Base-by-base conservation (phyloP, 352 stramenopile genomes). In the Globisporangium megalacanthum region DNA sequence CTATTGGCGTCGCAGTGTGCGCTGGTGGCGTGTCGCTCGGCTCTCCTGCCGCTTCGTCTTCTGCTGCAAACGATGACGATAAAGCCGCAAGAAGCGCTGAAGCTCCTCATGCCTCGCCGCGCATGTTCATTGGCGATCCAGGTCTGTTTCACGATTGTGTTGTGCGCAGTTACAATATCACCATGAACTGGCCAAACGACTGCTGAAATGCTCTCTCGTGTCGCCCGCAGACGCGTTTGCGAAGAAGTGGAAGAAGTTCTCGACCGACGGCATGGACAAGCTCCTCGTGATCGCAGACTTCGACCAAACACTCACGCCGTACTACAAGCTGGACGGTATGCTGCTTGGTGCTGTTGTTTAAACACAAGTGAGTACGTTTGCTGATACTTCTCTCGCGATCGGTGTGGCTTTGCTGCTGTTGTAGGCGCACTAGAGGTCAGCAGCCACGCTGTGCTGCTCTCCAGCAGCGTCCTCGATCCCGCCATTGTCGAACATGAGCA, bases 271-370 rank as follows among this genome's bases (percentile, higher is more conserved):
- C 37, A 56, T 87, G 10, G 69, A 83, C 55, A 77, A 85, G 56
- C 74, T 93, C 29, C 62, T 93, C 37, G 77, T 93, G 54, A 93
- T 93, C 55, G 69, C 83, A 2, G 83, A 93, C 58, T 93, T 93
- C 64, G 83, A 93, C 64, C 84, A 89, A 22, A 93, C 83, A 41
- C 68, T 93, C 52, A 91, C 83, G 37, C 76, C 79, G 9, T 78
- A 79, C 22, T 87, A 75, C 65, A 86, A 80, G 36, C 63, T 69
- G 22, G 70, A 64, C n/a, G 67, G 72, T 78, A 45, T 8, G 53
- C 66, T 6, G 15, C 20, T 44, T 9, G 29, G 10, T 17, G 22
- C 2, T 44, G 15, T 6, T 35, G 6, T 10, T 31, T 19, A 4
- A 31, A 31, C 19, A 10, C 0, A 19, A 31, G 17, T 29, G 19